Percentiles rank a stretch among this genome's conserved stretches.
Evolutionary conservation across 2,329 filamentous ascomycete species (phyloP).

Genomic region (Elsinoe fawcettii): DNA sequence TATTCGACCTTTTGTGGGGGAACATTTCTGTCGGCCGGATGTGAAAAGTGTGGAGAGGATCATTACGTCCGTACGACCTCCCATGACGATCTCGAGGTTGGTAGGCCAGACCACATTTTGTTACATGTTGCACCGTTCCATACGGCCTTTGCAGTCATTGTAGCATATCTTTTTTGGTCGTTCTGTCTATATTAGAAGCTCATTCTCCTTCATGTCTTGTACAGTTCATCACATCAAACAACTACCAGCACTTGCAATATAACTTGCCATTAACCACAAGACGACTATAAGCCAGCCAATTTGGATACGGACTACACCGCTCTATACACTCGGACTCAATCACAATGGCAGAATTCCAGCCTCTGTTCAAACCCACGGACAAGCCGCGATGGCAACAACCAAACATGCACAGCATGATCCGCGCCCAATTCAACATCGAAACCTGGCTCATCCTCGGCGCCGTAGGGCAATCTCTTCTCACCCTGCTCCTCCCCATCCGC

Average conservation of each 20-base stretch:
- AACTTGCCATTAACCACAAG: no score
- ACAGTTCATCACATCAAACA: neutral
- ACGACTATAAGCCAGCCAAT: no score
- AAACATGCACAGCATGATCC: slow-evolving; percentile 22
- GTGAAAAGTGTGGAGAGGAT: neutral
- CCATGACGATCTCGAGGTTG: neutral
- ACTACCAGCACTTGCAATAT: no score
- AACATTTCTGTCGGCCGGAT: neutral
- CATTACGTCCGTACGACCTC: neutral
- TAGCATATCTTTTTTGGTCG: neutral
- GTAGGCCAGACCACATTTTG: neutral
- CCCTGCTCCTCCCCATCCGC: slow-evolving; percentile 27
- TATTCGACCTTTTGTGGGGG: neutral
- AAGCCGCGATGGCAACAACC: slow-evolving; percentile 2
- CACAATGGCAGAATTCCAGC: slow-evolving; percentile 4
- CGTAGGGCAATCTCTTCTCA: slow-evolving; percentile 32
- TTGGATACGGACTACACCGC: no score
- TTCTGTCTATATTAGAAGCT: neutral
- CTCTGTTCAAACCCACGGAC: slow-evolving; percentile 4
- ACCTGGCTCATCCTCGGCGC: slow-evolving; percentile 38
- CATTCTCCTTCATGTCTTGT: neutral
- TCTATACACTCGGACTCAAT: no score
- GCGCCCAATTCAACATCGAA: slow-evolving; percentile 33
- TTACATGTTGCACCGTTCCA: neutral
- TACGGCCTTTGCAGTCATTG: neutral